Percentiles rank a stretch among this genome's conserved stretches.
Conservation (phyloP, 2,329 filamentous ascomycete genomes). For the Calonectria pauciramosa region DNA sequence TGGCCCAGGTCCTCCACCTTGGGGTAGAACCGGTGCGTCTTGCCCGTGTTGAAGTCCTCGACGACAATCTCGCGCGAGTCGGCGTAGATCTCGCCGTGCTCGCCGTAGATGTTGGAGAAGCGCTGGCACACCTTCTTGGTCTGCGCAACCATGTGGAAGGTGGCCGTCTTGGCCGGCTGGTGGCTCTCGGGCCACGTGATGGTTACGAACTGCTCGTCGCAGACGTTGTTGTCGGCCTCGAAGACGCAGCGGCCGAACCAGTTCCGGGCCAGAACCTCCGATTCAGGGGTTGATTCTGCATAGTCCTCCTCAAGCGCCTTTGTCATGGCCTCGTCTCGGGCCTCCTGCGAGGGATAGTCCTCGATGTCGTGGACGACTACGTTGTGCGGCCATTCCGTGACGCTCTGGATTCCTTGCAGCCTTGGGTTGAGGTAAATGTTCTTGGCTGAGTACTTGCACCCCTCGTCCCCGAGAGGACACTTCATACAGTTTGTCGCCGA, state of each 20-base stretch:
- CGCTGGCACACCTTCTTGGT: constrained; percentile 90
- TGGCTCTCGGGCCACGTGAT: constrained; percentile 84
- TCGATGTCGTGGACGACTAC: constrained; percentile 96
- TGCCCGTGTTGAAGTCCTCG: constrained; percentile 66
- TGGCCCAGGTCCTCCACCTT: constrained; percentile 54
- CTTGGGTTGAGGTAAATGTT: constrained; percentile 83
- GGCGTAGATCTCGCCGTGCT: constrained; percentile 86
- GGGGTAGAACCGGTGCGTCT: constrained; percentile 48
- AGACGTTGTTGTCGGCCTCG: constrained; percentile 93
- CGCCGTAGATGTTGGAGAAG: constrained; percentile 88
- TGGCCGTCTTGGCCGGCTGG: constrained; percentile 83
- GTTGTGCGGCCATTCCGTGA: constrained; percentile 84
- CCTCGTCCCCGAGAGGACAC: constrained; percentile 75
- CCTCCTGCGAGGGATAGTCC: constrained; percentile 69
- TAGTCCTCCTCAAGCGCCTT: constrained; percentile 67
- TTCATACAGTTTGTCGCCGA: constrained; percentile 87
- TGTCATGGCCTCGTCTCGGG: constrained; percentile 57
- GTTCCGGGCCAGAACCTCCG: constrained; percentile 66
- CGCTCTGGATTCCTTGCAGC: constrained; percentile 72
- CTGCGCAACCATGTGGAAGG: constrained; percentile 94
- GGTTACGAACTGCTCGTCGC: constrained; percentile 92
- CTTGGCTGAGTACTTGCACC: constrained; percentile 88
- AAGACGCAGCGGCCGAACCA: constrained; percentile 98
- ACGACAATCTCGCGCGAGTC: constrained; percentile 84
- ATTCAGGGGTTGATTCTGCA: constrained; percentile 60